phyloP scores from a whole-genome alignment of 176 grass and related monocot species.

The Leersia perrieri region DNA sequence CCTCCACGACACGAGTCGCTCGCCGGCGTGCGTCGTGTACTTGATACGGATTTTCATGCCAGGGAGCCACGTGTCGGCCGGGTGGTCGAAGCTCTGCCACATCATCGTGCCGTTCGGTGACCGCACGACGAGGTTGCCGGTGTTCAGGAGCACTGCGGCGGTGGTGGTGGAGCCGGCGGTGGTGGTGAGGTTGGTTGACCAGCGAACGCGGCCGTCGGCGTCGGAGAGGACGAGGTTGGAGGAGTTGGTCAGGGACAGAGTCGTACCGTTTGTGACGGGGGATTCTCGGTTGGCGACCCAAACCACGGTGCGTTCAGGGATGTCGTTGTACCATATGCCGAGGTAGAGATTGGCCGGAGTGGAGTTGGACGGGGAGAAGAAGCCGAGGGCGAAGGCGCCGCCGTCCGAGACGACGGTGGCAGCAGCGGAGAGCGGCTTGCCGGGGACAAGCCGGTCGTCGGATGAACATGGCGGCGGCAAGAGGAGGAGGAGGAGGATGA shows the following conservation, averaged over 20 bases:
- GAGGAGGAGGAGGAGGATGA: not conserved
- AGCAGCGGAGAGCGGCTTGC: not conserved
- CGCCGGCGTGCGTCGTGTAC: not conserved
- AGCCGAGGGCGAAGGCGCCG: constrained; percentile 6
- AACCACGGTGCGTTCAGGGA: not conserved
- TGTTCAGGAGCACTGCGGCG: constrained; percentile 3
- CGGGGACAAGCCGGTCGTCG: not conserved
- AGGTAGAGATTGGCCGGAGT: not conserved
- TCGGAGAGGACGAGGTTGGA: constrained; percentile 6
- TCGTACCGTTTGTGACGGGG: not conserved
- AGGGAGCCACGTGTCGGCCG: constrained; percentile 28
- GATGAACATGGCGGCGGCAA: not conserved
- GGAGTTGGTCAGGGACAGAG: not conserved
- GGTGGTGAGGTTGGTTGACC: not conserved
- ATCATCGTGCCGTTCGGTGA: not conserved
- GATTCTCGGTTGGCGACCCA: constrained; percentile 25
- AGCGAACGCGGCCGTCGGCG: constrained; percentile 9
- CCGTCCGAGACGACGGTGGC: not conserved
- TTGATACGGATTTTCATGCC: constrained; percentile 28
- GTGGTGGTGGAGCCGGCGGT: no score
- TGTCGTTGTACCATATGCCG: constrained; percentile 29
- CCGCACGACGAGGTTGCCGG: constrained; percentile 38
- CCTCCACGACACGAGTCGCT: constrained; percentile 42
- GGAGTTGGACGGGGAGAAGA: constrained; percentile 11
- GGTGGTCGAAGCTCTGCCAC: constrained; percentile 55